Evolutionary conservation across 1,284 basidiomycete species (phyloP), one percentile per base, ranked within the genome.

Genomic region (Ceratobasidium sp.): DNA sequence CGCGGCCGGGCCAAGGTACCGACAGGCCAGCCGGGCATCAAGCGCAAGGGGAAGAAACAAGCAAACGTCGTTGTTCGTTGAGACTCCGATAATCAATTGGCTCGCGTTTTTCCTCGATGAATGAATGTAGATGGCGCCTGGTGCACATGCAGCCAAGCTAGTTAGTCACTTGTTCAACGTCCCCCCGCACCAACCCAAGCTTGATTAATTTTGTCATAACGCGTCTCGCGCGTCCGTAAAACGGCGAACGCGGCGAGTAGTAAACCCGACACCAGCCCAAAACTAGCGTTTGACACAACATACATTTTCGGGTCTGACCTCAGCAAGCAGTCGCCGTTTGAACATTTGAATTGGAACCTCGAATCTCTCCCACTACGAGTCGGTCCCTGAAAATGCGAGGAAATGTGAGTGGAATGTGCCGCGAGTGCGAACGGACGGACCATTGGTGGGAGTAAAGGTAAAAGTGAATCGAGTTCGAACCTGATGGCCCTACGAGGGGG

Each of bases 51-150:
- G 2, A 49, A 39, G 23, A 18, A 12, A 13, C 13, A 28, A 39
- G 70, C 23, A 23, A 56, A 20, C 18, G 26, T 46, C 44, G 49
- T 10, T 3, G 55, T 23, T 28, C 28, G 71, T 75, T 75, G 33
- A 75, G 58, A 75, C 71, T 75, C 71, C 71, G 71, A 75, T 75
- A 64, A 39, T 72, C 71, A 64, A 51, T 46, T 18, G 28, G n/a
- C 56, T 72, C 70, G 33, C 55, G 70, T 42, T 61, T 40, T 46
- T 42, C 70, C 61, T 60, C 42, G 26, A 63, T 40, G 60, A 63
- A 39, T 44, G 58, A 26, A 61, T 73, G 60, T 46, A 51, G 58
- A 51, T 60, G 44, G n/a, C 44, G 18, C 60, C 44, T 51, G 33
- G 23, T 28, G 68, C 68, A 42, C 67, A 33, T 55, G 28, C 46